Conservation (phyloP, 495 filamentous ascomycete genomes). For the Xylaria castorea region DNA sequence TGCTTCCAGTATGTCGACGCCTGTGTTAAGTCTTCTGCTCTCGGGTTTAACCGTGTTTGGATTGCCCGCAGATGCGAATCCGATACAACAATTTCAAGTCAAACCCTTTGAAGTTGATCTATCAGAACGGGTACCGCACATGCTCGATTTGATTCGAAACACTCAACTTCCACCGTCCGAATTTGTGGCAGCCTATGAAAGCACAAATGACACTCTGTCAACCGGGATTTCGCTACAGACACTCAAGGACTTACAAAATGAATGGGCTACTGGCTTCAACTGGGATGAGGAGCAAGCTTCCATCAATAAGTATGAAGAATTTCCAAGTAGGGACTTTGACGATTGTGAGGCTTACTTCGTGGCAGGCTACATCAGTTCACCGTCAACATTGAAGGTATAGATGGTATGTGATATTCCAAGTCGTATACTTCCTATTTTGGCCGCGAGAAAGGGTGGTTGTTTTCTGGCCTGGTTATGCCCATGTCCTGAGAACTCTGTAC, state of each 20-base stretch:
- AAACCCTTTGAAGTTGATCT: not conserved
- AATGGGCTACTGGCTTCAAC: constrained; percentile 4
- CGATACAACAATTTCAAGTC: not conserved
- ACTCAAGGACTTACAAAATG: not conserved
- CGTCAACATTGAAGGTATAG: constrained; percentile 5
- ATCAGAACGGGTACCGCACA: constrained; percentile 11
- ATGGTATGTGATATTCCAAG: not conserved
- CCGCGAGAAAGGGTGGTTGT: not conserved
- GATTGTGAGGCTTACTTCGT: not conserved
- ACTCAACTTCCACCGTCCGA: not conserved
- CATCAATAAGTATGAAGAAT: not conserved
- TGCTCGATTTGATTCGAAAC: constrained; percentile 4
- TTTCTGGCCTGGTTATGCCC: not conserved
- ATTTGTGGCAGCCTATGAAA: not conserved
- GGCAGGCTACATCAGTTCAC: not conserved
- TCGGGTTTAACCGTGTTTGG: constrained; percentile 12
- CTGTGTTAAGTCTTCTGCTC: not conserved
- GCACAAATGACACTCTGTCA: not conserved
- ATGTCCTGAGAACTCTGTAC: not conserved
- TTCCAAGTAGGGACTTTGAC: not conserved
- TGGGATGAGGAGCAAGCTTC: constrained; percentile 12
- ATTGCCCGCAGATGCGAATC: not conserved
- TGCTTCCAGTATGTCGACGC: not conserved
- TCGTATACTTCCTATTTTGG: not conserved
- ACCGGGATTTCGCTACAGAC: constrained; percentile 2